A percentile compares a stretch with the other conserved stretches of the same genome.
Evolutionary conservation across 257 asterid species (phyloP).

Genomic region (Solanum peruvianum): DNA sequence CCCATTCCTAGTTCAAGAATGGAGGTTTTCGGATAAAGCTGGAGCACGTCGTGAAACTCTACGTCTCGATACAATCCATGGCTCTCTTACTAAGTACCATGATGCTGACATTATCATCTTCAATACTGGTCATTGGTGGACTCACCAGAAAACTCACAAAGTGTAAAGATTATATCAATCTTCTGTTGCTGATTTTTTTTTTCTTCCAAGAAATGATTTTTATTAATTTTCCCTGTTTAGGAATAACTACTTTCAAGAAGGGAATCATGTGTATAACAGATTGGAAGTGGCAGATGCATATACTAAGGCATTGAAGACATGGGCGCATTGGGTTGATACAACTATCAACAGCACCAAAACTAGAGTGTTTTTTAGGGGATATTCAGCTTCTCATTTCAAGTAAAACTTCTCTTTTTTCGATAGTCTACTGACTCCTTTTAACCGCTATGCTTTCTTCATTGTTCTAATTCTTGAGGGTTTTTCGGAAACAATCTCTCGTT

Average conservation of each 20-base stretch:
- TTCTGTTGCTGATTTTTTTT: background rate
- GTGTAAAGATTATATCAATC: conserved; percentile 12
- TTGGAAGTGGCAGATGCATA: conserved; percentile 39
- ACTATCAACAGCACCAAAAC: conserved; percentile 31
- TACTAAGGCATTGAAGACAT: conserved; percentile 37
- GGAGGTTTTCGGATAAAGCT: conserved; percentile 23
- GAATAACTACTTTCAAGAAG: conserved; percentile 43
- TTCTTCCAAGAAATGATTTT: background rate
- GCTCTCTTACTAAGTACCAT: conserved; percentile 18
- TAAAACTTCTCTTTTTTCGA: background rate
- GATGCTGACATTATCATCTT: conserved; percentile 50
- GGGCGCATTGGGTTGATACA: conserved; percentile 57
- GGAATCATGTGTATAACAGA: conserved; percentile 23
- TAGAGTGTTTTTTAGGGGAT: conserved; percentile 42
- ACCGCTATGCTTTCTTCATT: background rate
- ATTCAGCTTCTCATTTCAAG: conserved; percentile 63
- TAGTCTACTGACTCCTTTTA: background rate
- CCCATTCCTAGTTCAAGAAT: conserved; percentile 55
- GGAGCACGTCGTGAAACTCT: conserved; percentile 45
- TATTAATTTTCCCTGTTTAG: background rate
- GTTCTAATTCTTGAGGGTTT: background rate
- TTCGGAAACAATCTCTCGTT: background rate
- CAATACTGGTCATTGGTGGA: conserved; percentile 86
- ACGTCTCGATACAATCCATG: conserved; percentile 36
- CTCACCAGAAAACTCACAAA: conserved; percentile 39